Conservation (phyloP, 2,329 filamentous ascomycete genomes). For the Monosporascus sp. region DNA sequence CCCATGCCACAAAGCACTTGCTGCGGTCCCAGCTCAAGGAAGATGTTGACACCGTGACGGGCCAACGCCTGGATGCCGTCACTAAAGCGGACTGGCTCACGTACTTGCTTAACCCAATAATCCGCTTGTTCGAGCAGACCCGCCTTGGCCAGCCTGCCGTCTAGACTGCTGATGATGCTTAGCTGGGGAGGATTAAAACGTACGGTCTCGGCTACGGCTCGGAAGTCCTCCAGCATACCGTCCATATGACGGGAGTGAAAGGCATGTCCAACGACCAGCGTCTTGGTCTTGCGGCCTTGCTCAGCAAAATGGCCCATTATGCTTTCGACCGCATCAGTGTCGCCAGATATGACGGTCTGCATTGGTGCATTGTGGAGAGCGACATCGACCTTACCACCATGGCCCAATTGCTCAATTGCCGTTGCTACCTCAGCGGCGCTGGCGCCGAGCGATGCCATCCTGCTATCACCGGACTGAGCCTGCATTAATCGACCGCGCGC, state of each 20-base stretch:
- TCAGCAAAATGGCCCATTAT: constrained; percentile 11
- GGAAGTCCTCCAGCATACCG: constrained; percentile 18
- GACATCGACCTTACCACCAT: constrained; percentile 14
- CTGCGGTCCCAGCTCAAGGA: constrained; percentile 26
- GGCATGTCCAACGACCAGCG: constrained; percentile 16
- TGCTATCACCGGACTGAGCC: constrained; percentile 10
- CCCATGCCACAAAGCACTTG: constrained; percentile 24
- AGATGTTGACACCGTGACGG: constrained; percentile 18
- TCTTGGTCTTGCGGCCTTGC: constrained; percentile 15
- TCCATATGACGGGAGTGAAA: constrained; percentile 24
- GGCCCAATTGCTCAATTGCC: constrained; percentile 14
- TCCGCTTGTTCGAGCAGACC: constrained; percentile 19
- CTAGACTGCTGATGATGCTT: constrained; percentile 18
- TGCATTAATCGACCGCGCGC: constrained; percentile 28
- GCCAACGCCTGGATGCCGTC: constrained; percentile 23
- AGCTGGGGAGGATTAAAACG: constrained; percentile 12
- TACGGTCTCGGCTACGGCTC: constrained; percentile 16
- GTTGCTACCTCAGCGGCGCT: constrained; percentile 15
- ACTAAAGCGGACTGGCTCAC: constrained; percentile 22
- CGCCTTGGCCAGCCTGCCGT: constrained; percentile 13
- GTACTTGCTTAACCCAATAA: constrained; percentile 25
- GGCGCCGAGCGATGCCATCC: constrained; percentile 25
- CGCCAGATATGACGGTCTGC: constrained; percentile 24
- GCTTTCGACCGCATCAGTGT: constrained; percentile 12
- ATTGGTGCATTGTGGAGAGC: constrained; percentile 20